Conservation (phyloP, 2,329 filamentous ascomycete species). For the Ophiognomonia clavigignenti-juglandacearum region DNA sequence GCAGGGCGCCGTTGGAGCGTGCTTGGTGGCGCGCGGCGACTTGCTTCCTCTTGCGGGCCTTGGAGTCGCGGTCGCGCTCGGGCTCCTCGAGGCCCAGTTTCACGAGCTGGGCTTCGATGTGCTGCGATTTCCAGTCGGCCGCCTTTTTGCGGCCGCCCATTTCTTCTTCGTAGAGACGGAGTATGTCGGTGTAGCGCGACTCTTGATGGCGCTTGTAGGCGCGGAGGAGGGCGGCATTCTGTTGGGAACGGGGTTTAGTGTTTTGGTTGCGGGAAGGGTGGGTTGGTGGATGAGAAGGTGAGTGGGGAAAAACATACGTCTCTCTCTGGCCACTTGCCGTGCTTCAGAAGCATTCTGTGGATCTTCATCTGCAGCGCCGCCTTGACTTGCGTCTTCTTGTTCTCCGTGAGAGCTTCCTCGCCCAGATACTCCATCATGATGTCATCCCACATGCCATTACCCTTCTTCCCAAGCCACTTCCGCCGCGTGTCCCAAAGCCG, state of each 20-base stretch:
- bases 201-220: conserved; percentile 14
- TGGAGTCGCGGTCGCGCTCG: conserved; percentile 34
- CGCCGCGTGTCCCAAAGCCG: conserved; percentile 46
- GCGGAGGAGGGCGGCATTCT: conserved; percentile 13
- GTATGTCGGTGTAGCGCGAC: conserved; percentile 27
- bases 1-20: background rate
- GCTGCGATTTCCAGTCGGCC: conserved; percentile 43
- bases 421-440: conserved; percentile 39
- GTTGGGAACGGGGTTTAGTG: background rate
- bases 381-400: conserved; percentile 44
- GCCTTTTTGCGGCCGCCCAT: conserved; percentile 40
- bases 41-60: conserved; percentile 35
- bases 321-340: conserved; percentile 40
- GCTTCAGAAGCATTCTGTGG: conserved; percentile 43
- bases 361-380: conserved; percentile 54
- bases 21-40: conserved; percentile 7
- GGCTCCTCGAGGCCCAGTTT: conserved; percentile 42
- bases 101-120: conserved; percentile 46
- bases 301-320: conserved; percentile 40
- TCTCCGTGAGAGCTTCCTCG: conserved; percentile 52
- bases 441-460: conserved; percentile 54
- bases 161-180: conserved; percentile 35
- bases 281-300: background rate
- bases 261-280: background rate
- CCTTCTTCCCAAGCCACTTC: conserved; percentile 40